These are phyloP conservation scores for Skeletonema marinoi DNA, from an alignment of 108 stramenopile species.

Conservation along the genomic window DNA sequence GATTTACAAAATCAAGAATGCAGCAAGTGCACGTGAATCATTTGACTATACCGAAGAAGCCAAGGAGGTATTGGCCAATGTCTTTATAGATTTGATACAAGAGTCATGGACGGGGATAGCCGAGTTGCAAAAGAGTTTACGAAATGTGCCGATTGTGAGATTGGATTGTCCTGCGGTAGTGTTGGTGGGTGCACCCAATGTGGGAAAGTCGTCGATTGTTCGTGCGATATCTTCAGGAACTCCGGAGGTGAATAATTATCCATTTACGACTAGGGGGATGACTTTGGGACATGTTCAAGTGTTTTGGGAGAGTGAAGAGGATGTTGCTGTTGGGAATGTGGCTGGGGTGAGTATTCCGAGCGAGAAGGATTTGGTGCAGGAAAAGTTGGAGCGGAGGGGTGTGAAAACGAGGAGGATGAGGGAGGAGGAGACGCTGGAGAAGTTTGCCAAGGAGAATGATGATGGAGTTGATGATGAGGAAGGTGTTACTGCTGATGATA, in stretches of 20 bases:
- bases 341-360: constrained; percentile 40
- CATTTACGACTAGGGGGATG: constrained; percentile 97
- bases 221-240: constrained; percentile 88
- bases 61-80: constrained; percentile 49
- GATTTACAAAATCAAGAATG: constrained; percentile 81
- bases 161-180: constrained; percentile 93
- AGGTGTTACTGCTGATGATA: not conserved
- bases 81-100: constrained; percentile 68
- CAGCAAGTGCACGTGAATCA: constrained; percentile 75
- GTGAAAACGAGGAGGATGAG: constrained; percentile 25
- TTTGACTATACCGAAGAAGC: constrained; percentile 63
- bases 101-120: constrained; percentile 66
- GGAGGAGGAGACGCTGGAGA: constrained; percentile 7
- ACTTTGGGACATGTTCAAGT: constrained; percentile 95
- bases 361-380: constrained; percentile 25
- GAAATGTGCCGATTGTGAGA: constrained; percentile 88
- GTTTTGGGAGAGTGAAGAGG: constrained; percentile 71
- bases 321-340: constrained; percentile 39
- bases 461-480: not conserved
- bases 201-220: constrained; percentile 90
- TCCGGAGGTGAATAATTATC: constrained; percentile 97
- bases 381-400: constrained; percentile 26
- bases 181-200: constrained; percentile 96
- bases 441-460: constrained; percentile 8
- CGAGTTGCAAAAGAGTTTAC: constrained; percentile 80